These are phyloP conservation scores for Lentinus polychrous DNA, from an alignment of 1,284 basidiomycete species.

Conservation along the genomic window DNA sequence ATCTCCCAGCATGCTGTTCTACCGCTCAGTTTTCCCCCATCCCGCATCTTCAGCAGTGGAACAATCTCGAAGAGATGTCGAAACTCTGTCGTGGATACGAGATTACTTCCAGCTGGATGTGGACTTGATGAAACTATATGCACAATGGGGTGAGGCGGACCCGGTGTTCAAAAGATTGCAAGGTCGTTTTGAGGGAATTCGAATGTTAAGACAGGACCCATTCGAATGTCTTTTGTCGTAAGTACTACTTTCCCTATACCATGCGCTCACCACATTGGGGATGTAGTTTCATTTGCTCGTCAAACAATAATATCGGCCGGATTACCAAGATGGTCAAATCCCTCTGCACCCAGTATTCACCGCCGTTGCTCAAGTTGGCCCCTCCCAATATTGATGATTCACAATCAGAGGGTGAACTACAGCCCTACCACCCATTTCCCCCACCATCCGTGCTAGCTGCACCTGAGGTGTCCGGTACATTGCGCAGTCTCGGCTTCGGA, in stretches of 20 bases:
- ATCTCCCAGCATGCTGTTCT: constrained; percentile 59
- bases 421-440: constrained; percentile 82
- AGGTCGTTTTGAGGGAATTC: constrained; percentile 57
- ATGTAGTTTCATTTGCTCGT: constrained; percentile 91
- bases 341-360: constrained; percentile 66
- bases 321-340: constrained; percentile 87
- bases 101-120: constrained; percentile 90
- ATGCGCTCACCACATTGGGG: constrained; percentile 3
- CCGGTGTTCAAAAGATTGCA: constrained; percentile 65
- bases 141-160: constrained; percentile 74
- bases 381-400: constrained; percentile 26
- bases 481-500: constrained; percentile 89
- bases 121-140: constrained; percentile 71
- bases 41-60: constrained; percentile 26
- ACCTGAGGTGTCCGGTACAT: constrained; percentile 51
- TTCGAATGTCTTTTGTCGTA: constrained; percentile 94
- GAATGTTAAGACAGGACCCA: constrained; percentile 88
- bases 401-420: constrained; percentile 19
- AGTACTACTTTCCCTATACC: constrained; percentile 27
- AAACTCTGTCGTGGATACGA: constrained; percentile 72
- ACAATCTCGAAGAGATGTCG: constrained; percentile 36
- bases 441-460: constrained; percentile 61
- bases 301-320: constrained; percentile 93
- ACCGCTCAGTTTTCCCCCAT: constrained; percentile 60
- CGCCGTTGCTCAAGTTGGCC: constrained; percentile 47